These are phyloP conservation scores for Tardiomyces blankii DNA, from an alignment of 1,139 yeast species.

Conservation along the genomic window DNA sequence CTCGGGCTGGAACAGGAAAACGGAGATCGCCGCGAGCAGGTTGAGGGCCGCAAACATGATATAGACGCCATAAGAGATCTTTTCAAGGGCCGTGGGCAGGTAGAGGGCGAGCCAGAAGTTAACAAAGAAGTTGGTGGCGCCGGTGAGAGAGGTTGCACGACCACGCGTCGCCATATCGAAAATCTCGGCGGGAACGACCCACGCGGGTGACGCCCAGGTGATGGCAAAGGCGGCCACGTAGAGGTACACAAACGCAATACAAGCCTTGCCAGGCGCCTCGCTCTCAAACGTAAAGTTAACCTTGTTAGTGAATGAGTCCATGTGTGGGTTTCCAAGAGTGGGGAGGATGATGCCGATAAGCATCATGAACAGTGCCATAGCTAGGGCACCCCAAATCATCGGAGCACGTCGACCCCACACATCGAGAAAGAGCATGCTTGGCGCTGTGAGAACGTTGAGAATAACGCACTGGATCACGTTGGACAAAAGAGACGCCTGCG, in stretches of 20 bases:
- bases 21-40: conserved; percentile 49
- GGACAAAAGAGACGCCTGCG: conserved; percentile 35
- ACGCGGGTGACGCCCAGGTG: too few species aligned
- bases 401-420: conserved; percentile 55
- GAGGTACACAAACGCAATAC: conserved; percentile 36
- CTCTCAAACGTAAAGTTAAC: too few species aligned
- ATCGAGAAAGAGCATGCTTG: conserved; percentile 15
- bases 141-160: too few species aligned
- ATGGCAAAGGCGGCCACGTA: conserved; percentile 22
- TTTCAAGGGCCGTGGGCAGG: conserved; percentile 31
- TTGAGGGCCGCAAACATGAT: conserved; percentile 28
- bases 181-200: too few species aligned
- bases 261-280: conserved; percentile 12
- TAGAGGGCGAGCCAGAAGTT: conserved; percentile 8
- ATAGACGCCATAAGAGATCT: conserved; percentile 27
- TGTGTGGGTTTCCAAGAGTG: conserved; percentile 1
- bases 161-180: too few species aligned
- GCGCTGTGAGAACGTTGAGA: background rate
- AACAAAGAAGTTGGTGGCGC: too few species aligned
- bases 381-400: conserved; percentile 31
- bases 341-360: conserved; percentile 11
- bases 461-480: conserved; percentile 33
- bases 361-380: conserved; percentile 30
- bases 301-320: too few species aligned
- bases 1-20: conserved; percentile 36